Conservation (phyloP, 768 basidiomycete genomes). For the Termitomyces sp. region DNA sequence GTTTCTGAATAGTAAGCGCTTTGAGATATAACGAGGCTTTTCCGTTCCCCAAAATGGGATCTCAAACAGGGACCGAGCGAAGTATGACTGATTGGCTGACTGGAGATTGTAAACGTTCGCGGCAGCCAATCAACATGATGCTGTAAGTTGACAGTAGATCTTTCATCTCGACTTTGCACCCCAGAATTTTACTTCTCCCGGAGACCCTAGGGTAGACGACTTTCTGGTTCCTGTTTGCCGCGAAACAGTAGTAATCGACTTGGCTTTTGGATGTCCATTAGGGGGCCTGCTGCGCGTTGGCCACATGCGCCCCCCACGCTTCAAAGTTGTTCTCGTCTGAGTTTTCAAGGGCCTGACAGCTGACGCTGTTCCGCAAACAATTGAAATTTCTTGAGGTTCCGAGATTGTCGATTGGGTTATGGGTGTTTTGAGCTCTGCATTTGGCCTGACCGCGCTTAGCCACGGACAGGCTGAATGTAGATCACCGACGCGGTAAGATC, state of each 20-base stretch:
- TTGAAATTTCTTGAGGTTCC: background rate
- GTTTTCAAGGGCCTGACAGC: background rate
- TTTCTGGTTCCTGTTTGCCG: background rate
- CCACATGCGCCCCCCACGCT: conserved; percentile 8
- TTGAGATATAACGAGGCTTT: background rate
- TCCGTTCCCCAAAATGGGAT: background rate
- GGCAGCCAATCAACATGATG: background rate
- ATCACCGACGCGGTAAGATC: background rate
- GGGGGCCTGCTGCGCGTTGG: conserved; percentile 5
- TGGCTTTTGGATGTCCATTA: background rate
- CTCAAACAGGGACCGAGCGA: background rate
- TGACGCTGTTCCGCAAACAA: background rate
- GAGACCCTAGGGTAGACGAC: background rate
- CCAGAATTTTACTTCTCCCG: conserved; percentile 2
- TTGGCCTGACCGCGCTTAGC: background rate
- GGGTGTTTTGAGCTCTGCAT: background rate
- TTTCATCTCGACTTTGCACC: background rate
- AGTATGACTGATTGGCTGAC: background rate
- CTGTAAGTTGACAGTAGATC: background rate
- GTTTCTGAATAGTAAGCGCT: background rate
- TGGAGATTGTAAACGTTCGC: background rate
- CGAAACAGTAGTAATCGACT: background rate
- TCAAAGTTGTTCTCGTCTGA: background rate
- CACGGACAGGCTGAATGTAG: background rate
- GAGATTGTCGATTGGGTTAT: background rate